Percentiles rank a stretch among this genome's conserved stretches.
Evolutionary conservation across 768 basidiomycete genomes (phyloP).

Genomic region (Macrolepiota albuminosa): DNA sequence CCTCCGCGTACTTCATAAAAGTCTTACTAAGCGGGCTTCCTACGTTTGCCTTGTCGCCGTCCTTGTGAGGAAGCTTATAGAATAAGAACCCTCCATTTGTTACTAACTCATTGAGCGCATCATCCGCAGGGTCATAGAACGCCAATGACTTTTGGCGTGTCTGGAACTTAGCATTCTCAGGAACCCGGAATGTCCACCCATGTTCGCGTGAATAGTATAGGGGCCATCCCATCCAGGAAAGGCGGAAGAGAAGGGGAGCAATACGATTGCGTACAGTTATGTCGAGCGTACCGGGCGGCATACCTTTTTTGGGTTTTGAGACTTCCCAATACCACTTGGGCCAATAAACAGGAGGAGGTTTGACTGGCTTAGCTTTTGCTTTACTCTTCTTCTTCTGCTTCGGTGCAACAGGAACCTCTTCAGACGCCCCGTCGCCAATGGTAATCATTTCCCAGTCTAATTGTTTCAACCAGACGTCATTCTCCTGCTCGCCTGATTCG

Average conservation of each 20-base stretch:
- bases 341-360: slow-evolving; percentile 61
- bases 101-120: slow-evolving; percentile 44
- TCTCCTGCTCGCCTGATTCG: slow-evolving; percentile 17
- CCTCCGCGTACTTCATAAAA: slow-evolving; percentile 85
- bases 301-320: slow-evolving; percentile 63
- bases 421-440: background rate
- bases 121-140: slow-evolving; percentile 65
- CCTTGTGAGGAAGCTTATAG: slow-evolving; percentile 95
- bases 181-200: slow-evolving; percentile 89
- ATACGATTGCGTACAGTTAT: slow-evolving; percentile 80
- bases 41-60: slow-evolving; percentile 93
- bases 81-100: slow-evolving; percentile 55
- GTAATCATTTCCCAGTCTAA: slow-evolving; percentile 58
- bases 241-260: slow-evolving; percentile 77
- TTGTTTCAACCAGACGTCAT: slow-evolving; percentile 57
- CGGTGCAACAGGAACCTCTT: slow-evolving; percentile 3
- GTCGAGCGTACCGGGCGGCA: slow-evolving; percentile 70
- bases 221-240: slow-evolving; percentile 87
- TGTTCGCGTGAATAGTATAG: slow-evolving; percentile 82
- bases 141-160: slow-evolving; percentile 41
- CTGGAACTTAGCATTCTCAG: slow-evolving; percentile 38
- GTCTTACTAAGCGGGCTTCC: slow-evolving; percentile 86
- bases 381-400: slow-evolving; percentile 27
- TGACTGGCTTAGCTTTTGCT: slow-evolving; percentile 29
- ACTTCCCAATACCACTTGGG: slow-evolving; percentile 98